Evolutionary conservation across 139 green algal genomes (phyloP).

Genomic region (Raphidocelis subcapitata): DNA sequence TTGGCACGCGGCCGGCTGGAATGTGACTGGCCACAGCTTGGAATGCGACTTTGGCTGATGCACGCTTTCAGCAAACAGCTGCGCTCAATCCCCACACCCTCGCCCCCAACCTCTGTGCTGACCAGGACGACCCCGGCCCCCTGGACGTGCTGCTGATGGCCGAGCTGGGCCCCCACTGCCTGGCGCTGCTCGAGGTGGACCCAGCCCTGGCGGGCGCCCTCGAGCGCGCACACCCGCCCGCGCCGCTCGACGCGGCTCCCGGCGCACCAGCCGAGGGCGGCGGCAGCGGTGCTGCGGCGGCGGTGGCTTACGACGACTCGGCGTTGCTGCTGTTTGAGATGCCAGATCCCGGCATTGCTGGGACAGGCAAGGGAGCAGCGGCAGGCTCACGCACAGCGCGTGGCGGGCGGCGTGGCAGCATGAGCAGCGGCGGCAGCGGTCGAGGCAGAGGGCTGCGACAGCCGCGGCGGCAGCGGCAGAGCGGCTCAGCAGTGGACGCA

Average conservation of each 20-base stretch:
- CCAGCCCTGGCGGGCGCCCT: constrained; percentile 8
- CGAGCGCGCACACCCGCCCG: not conserved
- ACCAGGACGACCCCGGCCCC: constrained; percentile 20
- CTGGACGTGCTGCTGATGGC: constrained; percentile 41
- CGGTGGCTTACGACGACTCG: not conserved
- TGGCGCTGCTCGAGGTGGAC: constrained; percentile 29
- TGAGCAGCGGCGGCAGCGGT: too few relatives aligned
- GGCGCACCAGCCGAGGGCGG: constrained; percentile 5
- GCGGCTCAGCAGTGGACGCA: not conserved
- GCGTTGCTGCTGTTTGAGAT: constrained; percentile 7
- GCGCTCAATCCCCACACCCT: too few relatives aligned
- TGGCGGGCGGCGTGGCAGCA: not conserved
- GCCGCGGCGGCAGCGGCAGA: not conserved
- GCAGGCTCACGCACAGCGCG: not conserved
- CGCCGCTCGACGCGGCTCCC: not conserved
- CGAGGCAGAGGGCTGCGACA: too few relatives aligned
- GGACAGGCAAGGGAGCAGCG: not conserved
- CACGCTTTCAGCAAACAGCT: too few relatives aligned
- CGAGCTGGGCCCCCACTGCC: constrained; percentile 35
- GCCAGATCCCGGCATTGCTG: not conserved
- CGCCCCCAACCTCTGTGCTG: too few relatives aligned
- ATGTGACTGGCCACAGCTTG: too few relatives aligned
- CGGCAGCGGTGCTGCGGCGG: not conserved
- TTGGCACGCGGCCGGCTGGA: too few relatives aligned
- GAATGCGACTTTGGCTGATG: too few relatives aligned